Conservation (phyloP, 768 basidiomycete species). For the Lactifluus echinatus region DNA sequence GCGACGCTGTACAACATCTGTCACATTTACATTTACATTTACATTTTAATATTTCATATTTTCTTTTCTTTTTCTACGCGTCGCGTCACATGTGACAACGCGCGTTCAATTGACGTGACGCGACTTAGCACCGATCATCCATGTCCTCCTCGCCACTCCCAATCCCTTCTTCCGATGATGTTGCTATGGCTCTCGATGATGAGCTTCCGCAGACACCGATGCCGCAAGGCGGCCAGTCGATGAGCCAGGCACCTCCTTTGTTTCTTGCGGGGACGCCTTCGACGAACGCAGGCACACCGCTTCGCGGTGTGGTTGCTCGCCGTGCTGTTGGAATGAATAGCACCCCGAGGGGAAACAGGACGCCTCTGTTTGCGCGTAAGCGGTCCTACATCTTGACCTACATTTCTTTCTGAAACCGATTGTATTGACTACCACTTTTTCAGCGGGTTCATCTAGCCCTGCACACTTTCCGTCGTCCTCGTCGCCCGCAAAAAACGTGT, state of each 20-base stretch:
- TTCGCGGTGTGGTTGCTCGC: conserved; percentile 13
- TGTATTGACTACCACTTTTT: neutral
- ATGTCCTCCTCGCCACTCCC: conserved; percentile 21
- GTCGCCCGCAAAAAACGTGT: conserved; percentile 23
- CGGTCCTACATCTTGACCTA: neutral
- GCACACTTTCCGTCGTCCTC: conserved; percentile 30
- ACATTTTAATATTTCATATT: too few relatives aligned
- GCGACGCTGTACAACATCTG: too few relatives aligned
- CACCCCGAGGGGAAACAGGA: conserved; percentile 20
- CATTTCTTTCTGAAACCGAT: neutral
- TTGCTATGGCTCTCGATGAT: conserved; percentile 11
- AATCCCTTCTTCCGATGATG: conserved; percentile 19
- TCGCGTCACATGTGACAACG: conserved; percentile 19
- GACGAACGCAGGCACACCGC: conserved; percentile 15
- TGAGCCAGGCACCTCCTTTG: conserved; percentile 22
- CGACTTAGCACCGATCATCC: neutral
- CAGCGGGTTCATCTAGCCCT: conserved; percentile 21
- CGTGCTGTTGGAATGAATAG: conserved; percentile 16
- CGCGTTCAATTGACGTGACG: conserved; percentile 11
- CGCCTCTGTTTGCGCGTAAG: conserved; percentile 19
- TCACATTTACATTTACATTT: too few relatives aligned
- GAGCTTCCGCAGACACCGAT: conserved; percentile 17
- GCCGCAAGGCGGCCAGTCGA: conserved; percentile 28
- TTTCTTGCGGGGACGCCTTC: conserved; percentile 19
- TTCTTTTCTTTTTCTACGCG: too few relatives aligned